phyloP scores from a whole-genome alignment of 345 rosid genomes.

The Gossypium herbaceum region DNA sequence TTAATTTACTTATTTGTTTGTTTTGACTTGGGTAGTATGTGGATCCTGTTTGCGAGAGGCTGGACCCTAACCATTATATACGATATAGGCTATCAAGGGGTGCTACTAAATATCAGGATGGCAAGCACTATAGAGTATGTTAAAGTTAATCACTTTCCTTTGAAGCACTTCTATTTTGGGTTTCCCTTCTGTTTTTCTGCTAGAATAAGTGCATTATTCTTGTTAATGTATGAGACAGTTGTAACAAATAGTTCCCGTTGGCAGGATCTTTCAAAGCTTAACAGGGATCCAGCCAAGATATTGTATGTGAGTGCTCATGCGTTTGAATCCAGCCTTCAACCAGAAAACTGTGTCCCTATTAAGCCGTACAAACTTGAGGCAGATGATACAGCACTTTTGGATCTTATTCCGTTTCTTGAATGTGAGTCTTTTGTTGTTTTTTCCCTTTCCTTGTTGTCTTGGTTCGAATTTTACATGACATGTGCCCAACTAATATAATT shows the following conservation, averaged over 20 bases:
- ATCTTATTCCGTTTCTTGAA: constrained; percentile 96
- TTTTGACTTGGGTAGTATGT: constrained; percentile 56
- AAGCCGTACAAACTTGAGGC: constrained; percentile 74
- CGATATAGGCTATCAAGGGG: constrained; percentile 72
- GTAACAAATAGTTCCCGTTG: constrained; percentile 16
- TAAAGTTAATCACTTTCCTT: constrained; percentile 16
- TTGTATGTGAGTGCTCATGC: constrained; percentile 83
- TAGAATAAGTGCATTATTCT: neutral
- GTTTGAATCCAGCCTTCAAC: constrained; percentile 79
- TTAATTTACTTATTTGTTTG: constrained; percentile 10
- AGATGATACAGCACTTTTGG: constrained; percentile 84
- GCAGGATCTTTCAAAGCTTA: constrained; percentile 98
- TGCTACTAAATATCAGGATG: constrained; percentile 80
- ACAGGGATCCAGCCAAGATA: constrained; percentile 77
- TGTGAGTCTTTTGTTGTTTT: constrained; percentile 42
- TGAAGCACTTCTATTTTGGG: neutral
- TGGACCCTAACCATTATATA: constrained; percentile 67
- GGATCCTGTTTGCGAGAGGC: constrained; percentile 73
- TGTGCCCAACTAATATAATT: neutral
- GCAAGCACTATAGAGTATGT: constrained; percentile 84
- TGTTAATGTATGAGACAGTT: neutral
- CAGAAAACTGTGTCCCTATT: constrained; percentile 76
- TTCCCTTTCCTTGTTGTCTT: neutral
- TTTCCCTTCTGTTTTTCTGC: constrained; percentile 1
- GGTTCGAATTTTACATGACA: neutral